A percentile compares a stretch with the other conserved stretches of the same genome.
phyloP scores from a whole-genome alignment of 345 rosid genomes.

The Salix koriyanagi region DNA sequence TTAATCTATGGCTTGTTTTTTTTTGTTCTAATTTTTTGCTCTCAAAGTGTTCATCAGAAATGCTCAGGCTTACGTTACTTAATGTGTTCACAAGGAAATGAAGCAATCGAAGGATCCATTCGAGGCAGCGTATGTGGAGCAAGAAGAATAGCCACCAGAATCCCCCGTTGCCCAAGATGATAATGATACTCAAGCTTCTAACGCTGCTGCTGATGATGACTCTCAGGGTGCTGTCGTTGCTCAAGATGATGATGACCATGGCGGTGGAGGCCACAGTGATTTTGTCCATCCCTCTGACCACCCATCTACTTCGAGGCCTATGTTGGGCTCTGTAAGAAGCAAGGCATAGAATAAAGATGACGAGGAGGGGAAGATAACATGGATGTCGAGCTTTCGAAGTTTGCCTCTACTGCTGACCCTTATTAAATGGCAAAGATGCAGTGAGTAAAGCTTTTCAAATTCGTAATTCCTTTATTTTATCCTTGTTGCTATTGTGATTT shows the following conservation, averaged over 20 bases:
- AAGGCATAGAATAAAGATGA: constrained; percentile 52
- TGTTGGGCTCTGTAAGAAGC: constrained; percentile 6
- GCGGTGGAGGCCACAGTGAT: not conserved
- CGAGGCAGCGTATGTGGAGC: constrained; percentile 83
- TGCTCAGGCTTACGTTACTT: not conserved
- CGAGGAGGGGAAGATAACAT: constrained; percentile 86
- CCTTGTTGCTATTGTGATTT: not conserved
- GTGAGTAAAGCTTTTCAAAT: constrained; percentile 34
- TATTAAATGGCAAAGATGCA: constrained; percentile 89
- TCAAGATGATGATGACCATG: constrained; percentile 11
- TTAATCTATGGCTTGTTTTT: not conserved
- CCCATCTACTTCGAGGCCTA: constrained; percentile 19
- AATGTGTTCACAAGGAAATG: constrained; percentile 30
- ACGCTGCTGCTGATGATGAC: constrained; percentile 19
- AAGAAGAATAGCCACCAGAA: constrained; percentile 62
- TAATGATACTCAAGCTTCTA: constrained; percentile 18
- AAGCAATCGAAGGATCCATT: constrained; percentile 88
- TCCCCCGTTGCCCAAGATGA: constrained; percentile 52
- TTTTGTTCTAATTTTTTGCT: not conserved
- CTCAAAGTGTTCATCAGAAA: not conserved
- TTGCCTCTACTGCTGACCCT: constrained; percentile 70
- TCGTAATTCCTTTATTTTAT: not conserved
- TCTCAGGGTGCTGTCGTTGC: constrained; percentile 4
- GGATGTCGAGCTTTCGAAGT: constrained; percentile 80
- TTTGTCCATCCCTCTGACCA: constrained; percentile 2